These are phyloP conservation scores for Paratinospora sagittata DNA, from an alignment of 164 flowering plant species.

Conservation along the genomic window DNA sequence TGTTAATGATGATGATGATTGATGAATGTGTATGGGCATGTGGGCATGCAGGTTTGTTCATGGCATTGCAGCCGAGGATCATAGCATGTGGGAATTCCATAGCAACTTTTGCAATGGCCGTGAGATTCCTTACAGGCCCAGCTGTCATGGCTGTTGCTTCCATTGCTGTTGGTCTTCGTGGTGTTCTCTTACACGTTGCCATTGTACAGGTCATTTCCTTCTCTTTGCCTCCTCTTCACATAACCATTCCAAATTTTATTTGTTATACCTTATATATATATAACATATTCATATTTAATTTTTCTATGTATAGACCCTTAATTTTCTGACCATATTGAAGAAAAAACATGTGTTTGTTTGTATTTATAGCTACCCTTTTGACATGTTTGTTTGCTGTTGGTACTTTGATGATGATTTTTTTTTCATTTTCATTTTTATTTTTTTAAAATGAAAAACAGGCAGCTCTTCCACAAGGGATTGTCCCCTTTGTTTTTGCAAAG, in stretches of 20 bases:
- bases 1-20: constrained; percentile 19
- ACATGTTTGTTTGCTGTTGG: background rate
- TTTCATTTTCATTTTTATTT: constrained; percentile 1
- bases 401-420: background rate
- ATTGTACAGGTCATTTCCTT: constrained; percentile 68
- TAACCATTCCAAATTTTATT: constrained; percentile 12
- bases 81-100: constrained; percentile 92
- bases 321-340: background rate
- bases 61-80: constrained; percentile 98
- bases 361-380: background rate
- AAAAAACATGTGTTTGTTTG: background rate
- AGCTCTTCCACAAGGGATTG: constrained; percentile 92
- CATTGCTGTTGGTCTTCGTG: constrained; percentile 74
- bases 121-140: constrained; percentile 94
- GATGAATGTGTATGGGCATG: constrained; percentile 6
- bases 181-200: constrained; percentile 73
- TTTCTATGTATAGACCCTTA: background rate
- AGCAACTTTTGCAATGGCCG: constrained; percentile 84
- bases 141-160: constrained; percentile 98
- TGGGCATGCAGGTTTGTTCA: constrained; percentile 63
- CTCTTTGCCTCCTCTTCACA: constrained; percentile 29
- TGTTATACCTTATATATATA: background rate
- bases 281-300: constrained; percentile 11
- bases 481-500: constrained; percentile 89
- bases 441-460: constrained; percentile 42